A percentile compares a stretch with the other conserved stretches of the same genome.
phyloP scores from a whole-genome alignment of 1,284 basidiomycete genomes.

The Taiwanofungus camphoratus region DNA sequence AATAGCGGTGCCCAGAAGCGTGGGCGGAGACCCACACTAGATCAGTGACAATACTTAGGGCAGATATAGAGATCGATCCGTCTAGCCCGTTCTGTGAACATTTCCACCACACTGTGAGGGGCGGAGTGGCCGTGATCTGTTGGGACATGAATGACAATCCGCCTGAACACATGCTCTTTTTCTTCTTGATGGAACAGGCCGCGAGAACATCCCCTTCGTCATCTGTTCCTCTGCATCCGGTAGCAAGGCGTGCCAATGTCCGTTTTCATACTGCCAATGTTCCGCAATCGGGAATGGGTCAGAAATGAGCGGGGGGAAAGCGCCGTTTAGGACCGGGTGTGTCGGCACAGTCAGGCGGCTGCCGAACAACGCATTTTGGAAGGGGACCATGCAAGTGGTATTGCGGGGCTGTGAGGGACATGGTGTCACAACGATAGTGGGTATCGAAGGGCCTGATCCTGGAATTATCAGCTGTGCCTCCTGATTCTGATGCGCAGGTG shows the following conservation, averaged over 20 bases:
- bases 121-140: too few species aligned
- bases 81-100: too few species aligned
- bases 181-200: conserved; percentile 21
- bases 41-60: too few species aligned
- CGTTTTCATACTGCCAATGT: conserved; percentile 44
- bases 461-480: conserved; percentile 16
- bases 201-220: conserved; percentile 36
- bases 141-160: too few species aligned
- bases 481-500: conserved; percentile 3
- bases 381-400: conserved; percentile 41
- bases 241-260: conserved; percentile 48
- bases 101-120: too few species aligned
- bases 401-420: conserved; percentile 35
- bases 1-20: too few species aligned
- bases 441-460: conserved; percentile 32
- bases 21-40: too few species aligned
- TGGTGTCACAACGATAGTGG: conserved; percentile 46
- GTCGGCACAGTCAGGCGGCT: conserved; percentile 45
- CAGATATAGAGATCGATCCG: too few species aligned
- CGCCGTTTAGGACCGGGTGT: conserved; percentile 42
- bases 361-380: conserved; percentile 50
- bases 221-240: conserved; percentile 44
- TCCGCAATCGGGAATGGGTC: conserved; percentile 28
- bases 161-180: conserved; percentile 19
- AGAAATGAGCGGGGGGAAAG: conserved; percentile 37